Evolutionary conservation across 257 asterid genomes (phyloP).

Genomic region (Capsicum pubescens): DNA sequence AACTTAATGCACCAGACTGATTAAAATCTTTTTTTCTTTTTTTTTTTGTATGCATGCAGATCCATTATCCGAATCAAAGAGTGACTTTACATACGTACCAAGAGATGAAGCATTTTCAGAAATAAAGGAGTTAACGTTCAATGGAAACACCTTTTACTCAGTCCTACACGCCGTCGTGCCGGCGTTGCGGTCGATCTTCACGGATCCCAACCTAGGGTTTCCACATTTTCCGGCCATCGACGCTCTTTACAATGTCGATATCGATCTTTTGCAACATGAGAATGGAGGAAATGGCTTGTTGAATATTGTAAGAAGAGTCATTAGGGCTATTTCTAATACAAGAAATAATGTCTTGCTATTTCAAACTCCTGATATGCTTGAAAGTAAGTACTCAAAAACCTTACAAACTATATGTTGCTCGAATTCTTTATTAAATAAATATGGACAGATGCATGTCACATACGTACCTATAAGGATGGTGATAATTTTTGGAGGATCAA

Average conservation of each 20-base stretch:
- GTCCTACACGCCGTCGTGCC: constrained; percentile 59
- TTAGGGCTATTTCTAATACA: constrained; percentile 40
- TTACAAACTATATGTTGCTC: background rate
- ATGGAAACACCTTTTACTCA: constrained; percentile 46
- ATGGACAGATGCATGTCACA: background rate
- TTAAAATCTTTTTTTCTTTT: too few relatives aligned
- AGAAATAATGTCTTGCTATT: constrained; percentile 44
- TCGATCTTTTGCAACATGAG: constrained; percentile 35
- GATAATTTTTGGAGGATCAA: too few relatives aligned
- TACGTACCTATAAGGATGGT: background rate
- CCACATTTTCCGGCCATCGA: constrained; percentile 69
- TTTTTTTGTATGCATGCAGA: constrained; percentile 39
- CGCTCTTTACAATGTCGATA: constrained; percentile 54
- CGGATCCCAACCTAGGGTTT: constrained; percentile 40
- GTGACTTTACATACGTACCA: constrained; percentile 51
- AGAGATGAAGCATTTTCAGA: constrained; percentile 74
- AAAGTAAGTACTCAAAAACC: constrained; percentile 44
- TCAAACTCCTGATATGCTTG: constrained; percentile 56
- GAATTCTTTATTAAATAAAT: background rate
- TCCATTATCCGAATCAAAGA: constrained; percentile 59
- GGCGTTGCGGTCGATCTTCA: constrained; percentile 14
- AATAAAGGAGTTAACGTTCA: constrained; percentile 51
- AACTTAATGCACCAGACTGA: too few relatives aligned
- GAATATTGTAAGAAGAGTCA: constrained; percentile 47
- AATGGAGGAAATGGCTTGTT: background rate